Evolutionary conservation across 2,329 filamentous ascomycete genomes (phyloP), one percentile per base, ranked within the genome.

Genomic region (Neophaeococcomyces mojaviensis): DNA sequence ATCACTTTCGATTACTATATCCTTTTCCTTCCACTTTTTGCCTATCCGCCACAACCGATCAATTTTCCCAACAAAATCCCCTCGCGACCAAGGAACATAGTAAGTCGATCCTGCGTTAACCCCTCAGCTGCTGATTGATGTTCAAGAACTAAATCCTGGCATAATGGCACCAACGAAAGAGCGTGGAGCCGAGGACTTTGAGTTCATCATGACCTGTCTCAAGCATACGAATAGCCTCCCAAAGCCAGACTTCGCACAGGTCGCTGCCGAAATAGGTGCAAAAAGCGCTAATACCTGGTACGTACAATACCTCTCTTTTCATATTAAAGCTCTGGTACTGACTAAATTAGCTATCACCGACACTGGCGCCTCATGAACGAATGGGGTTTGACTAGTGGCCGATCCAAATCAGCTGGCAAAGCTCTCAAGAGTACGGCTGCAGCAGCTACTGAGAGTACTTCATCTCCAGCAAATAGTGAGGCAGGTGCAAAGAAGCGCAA

Each of bases 191-290:
- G 24, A 28, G 5, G 24, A 28, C 24, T 52, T 55, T 42, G 48
- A 40, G 12, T 51, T 55, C 35, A 47, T 55, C 39, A 53, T 55
- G 50, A 51, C 49, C 28, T 53, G 51, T 39, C 37, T 53, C 32
- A 49, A 51, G 30, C 42, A 55, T 26, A 41, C 45, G 1, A 16
- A 30, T 4, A 20, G 13, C 26, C 47, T 48, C 20, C 35, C 47
- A 41, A 52, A 53, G 24, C 42, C 47, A 24, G 44, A 55, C 47
- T 53, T 45, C 30, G 50, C 53, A 2, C 39, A 51, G 18, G 53
- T 55, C 28, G 53, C 53, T 2, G 45, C 40, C 34, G 44, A 55
- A 39, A 32, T 34, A 13, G 53, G 53, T 24, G 49, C 51, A 5
- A 53, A 55, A 40, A 50, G 39, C 32, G 49, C 24, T 1, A 50